A percentile compares a stretch with the other conserved stretches of the same genome.
phyloP scores from a whole-genome alignment of 2,329 filamentous ascomycete species.

The Pseudogymnoascus sp. region DNA sequence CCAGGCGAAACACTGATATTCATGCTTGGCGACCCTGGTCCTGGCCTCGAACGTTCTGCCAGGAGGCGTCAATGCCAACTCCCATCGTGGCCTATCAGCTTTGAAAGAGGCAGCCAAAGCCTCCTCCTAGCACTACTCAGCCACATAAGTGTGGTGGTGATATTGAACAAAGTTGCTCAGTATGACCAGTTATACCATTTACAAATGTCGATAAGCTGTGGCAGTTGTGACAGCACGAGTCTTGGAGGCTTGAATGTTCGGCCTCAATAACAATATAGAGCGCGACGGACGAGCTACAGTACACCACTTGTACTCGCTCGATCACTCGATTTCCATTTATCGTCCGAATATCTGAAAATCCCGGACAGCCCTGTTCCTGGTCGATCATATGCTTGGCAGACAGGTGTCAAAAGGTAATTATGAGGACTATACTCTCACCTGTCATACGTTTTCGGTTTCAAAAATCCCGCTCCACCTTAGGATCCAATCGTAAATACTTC shows the following conservation, averaged over 20 bases:
- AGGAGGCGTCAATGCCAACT: background rate
- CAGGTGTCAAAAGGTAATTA: constrained; percentile 3
- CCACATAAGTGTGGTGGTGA: background rate
- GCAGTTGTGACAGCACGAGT: background rate
- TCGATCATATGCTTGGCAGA: background rate
- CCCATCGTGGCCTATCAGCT: background rate
- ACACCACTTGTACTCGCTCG: background rate
- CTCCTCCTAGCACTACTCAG: background rate
- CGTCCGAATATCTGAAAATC: background rate
- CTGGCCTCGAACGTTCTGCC: background rate
- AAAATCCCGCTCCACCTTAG: background rate
- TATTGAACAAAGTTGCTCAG: too few species aligned
- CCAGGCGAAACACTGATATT: background rate
- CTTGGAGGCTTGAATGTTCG: background rate
- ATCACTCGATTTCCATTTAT: background rate
- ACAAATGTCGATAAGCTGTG: background rate
- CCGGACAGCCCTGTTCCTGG: background rate
- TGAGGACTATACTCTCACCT: background rate
- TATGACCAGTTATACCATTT: background rate
- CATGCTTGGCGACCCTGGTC: background rate
- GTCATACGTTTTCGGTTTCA: constrained; percentile 2
- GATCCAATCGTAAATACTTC: background rate
- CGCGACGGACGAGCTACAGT: background rate
- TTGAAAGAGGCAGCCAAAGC: background rate
- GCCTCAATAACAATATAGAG: background rate